Conservation (phyloP, 1,284 basidiomycete genomes). For the Jaminaea rosea region DNA sequence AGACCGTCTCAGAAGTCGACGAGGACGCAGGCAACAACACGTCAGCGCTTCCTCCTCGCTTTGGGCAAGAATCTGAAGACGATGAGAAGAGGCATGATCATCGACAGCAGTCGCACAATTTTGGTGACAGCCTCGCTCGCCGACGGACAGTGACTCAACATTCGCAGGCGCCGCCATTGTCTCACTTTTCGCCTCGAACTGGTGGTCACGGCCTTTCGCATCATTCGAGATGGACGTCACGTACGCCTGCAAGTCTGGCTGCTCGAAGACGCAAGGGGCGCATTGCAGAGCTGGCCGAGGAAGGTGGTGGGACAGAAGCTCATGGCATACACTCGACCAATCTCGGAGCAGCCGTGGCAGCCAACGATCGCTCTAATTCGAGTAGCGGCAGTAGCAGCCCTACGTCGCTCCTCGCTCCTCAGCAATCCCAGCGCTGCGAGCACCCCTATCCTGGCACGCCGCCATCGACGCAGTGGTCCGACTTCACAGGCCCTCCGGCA, state of each 20-base stretch:
- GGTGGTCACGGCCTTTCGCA: constrained; percentile 14
- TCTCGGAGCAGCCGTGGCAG: too few relatives aligned
- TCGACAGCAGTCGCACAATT: constrained; percentile 2
- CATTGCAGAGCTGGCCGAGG: constrained; percentile 35
- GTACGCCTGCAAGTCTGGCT: constrained; percentile 6
- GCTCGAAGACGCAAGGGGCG: constrained; percentile 27
- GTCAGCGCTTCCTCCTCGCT: constrained; percentile 2
- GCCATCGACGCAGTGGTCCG: constrained; percentile 5
- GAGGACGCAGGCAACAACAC: constrained; percentile 26
- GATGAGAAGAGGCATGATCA: constrained; percentile 1
- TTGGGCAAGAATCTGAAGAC: background rate
- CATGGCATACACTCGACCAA: constrained; percentile 18
- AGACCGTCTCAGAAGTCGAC: constrained; percentile 37
- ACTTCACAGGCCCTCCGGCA: constrained; percentile 25
- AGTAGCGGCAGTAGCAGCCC: background rate
- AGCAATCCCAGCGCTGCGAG: too few relatives aligned
- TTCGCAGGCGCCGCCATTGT: constrained; percentile 1
- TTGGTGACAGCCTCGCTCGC: too few relatives aligned
- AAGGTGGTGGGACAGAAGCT: constrained; percentile 21
- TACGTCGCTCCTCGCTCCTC: background rate
- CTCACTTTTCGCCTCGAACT: constrained; percentile 12
- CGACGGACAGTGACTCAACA: too few relatives aligned
- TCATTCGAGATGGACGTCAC: constrained; percentile 2
- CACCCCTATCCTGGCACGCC: background rate
- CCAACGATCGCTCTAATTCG: constrained; percentile 8